Conservation (phyloP, 306 rosid genomes). For the Chamaecrista fasciculata region DNA sequence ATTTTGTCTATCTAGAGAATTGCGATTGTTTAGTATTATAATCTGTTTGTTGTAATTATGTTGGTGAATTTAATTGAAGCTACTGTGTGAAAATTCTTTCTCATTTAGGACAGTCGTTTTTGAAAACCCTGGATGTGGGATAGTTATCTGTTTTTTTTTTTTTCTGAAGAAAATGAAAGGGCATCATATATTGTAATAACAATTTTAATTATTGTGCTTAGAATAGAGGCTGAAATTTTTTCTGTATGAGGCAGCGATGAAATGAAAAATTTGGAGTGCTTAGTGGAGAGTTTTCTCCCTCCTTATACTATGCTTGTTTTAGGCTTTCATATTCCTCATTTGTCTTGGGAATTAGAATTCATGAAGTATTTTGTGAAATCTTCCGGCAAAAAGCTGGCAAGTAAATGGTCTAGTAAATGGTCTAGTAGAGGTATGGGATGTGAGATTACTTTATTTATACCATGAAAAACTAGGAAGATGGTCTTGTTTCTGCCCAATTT, state of each 20-base stretch:
- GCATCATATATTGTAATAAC: too few species aligned
- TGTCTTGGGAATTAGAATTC: neutral
- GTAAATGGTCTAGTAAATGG: constrained; percentile 10
- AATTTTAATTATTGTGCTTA: too few species aligned
- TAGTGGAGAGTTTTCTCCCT: neutral
- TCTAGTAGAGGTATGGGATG: constrained; percentile 23
- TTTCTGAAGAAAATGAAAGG: too few species aligned
- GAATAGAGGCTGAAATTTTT: too few species aligned
- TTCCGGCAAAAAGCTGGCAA: constrained; percentile 14
- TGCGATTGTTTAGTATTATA: too few species aligned
- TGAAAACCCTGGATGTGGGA: too few species aligned
- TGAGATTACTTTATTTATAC: constrained; percentile 13
- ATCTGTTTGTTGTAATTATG: too few species aligned
- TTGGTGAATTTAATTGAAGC: too few species aligned
- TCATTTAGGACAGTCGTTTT: too few species aligned
- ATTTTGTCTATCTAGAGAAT: too few species aligned
- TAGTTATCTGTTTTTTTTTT: too few species aligned
- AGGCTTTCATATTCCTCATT: neutral
- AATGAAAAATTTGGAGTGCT: neutral
- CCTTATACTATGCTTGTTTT: neutral
- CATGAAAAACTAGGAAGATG: constrained; percentile 19
- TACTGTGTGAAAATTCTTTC: too few species aligned
- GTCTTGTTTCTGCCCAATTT: constrained; percentile 9
- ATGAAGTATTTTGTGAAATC: constrained; percentile 23
- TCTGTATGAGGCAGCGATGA: neutral